phyloP scores from a whole-genome alignment of 352 stramenopile species.

The Thalassiosira gravida region DNA sequence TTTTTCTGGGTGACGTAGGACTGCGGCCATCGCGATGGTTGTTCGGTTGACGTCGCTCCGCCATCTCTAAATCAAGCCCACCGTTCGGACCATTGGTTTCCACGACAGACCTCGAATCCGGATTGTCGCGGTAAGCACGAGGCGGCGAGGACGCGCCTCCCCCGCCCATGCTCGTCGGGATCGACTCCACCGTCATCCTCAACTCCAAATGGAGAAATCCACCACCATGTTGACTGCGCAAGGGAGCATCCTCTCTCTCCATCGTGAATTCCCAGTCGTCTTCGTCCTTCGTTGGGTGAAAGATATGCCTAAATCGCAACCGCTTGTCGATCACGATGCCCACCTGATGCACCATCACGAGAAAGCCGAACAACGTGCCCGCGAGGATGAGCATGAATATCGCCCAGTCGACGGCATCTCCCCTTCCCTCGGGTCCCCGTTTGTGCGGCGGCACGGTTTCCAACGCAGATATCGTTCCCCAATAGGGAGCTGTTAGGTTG shows the following conservation, averaged over 20 bases:
- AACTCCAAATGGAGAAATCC: constrained; percentile 41
- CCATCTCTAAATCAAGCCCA: constrained; percentile 26
- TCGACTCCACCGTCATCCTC: constrained; percentile 35
- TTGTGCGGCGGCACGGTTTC: constrained; percentile 51
- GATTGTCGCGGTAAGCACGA: constrained; percentile 1
- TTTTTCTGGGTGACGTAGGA: no score
- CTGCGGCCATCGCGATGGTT: no score
- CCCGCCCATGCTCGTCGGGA: constrained; percentile 41
- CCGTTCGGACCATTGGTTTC: not conserved
- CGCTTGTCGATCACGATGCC: constrained; percentile 42
- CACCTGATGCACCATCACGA: constrained; percentile 75
- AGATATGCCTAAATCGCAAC: constrained; percentile 67
- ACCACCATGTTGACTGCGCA: constrained; percentile 30
- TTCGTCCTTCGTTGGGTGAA: constrained; percentile 64
- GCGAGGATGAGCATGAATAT: constrained; percentile 70
- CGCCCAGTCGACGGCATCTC: constrained; percentile 69
- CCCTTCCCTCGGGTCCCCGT: constrained; percentile 23
- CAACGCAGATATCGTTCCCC: constrained; percentile 49
- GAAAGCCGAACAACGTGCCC: constrained; percentile 57
- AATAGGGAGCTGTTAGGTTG: constrained; percentile 71
- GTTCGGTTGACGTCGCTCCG: no score
- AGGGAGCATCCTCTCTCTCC: constrained; percentile 1
- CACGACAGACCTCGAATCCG: not conserved
- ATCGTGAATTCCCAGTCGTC: constrained; percentile 36
- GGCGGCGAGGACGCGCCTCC: no score